phyloP scores from a whole-genome alignment of 1,139 yeast species.

The Pichia sp. region DNA sequence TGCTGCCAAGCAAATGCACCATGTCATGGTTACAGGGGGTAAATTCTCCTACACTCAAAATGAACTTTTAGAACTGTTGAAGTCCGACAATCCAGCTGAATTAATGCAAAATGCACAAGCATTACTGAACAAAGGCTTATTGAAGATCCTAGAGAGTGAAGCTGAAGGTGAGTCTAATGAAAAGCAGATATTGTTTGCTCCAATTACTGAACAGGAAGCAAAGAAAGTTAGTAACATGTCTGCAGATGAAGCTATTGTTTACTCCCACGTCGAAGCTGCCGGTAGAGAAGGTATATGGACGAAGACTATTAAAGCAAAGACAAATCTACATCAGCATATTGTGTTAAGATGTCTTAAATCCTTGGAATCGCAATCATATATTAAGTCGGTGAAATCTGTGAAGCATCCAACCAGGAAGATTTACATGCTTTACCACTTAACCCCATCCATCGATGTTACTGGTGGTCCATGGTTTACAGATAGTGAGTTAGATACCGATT shows the following conservation, averaged over 20 bases:
- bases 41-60: constrained; percentile 48
- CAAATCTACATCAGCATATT: constrained; percentile 89
- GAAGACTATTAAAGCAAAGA: constrained; percentile 81
- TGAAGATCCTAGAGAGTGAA: constrained; percentile 56
- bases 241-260: constrained; percentile 87
- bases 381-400: constrained; percentile 86
- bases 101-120: constrained; percentile 60
- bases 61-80: constrained; percentile 45
- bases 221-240: constrained; percentile 65
- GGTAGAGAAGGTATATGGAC: constrained; percentile 98
- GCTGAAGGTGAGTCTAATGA: constrained; percentile 48
- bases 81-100: constrained; percentile 27
- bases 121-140: constrained; percentile 53
- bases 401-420: constrained; percentile 96
- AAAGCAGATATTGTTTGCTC: constrained; percentile 55
- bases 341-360: constrained; percentile 80
- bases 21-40: constrained; percentile 47
- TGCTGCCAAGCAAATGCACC: constrained; percentile 50
- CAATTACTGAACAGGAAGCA: constrained; percentile 62
- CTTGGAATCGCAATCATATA: constrained; percentile 75
- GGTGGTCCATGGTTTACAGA: constrained; percentile 99
- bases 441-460: constrained; percentile 91
- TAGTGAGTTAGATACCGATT: constrained; percentile 88
- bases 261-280: constrained; percentile 84
- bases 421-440: constrained; percentile 87